These are phyloP conservation scores for Mycena galericulata DNA, from an alignment of 768 basidiomycete species.

Conservation along the genomic window DNA sequence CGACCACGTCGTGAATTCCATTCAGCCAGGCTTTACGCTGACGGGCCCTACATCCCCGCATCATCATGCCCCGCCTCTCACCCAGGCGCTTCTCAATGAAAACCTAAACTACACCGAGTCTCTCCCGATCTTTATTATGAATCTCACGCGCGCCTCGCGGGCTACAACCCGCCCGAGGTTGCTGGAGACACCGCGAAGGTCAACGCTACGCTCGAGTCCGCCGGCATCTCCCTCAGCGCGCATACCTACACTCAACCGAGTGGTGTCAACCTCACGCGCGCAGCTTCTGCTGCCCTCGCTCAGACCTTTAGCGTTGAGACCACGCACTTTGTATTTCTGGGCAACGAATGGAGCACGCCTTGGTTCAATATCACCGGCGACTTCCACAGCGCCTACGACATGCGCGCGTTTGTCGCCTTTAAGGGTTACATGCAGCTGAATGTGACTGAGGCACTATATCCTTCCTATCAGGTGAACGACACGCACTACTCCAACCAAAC, in stretches of 20 bases:
- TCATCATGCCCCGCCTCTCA: neutral
- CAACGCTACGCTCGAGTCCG: neutral
- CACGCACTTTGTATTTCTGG: neutral
- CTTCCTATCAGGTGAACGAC: neutral
- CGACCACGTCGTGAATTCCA: neutral
- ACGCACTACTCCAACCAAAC: constrained; percentile 14
- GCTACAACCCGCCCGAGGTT: constrained; percentile 6
- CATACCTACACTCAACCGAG: constrained; percentile 4
- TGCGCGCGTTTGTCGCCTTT: constrained; percentile 6
- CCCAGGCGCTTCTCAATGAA: constrained; percentile 4
- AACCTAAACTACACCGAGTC: neutral
- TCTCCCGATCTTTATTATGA: neutral
- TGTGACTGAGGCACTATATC: constrained; percentile 7
- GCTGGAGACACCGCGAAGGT: neutral
- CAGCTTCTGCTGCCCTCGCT: neutral
- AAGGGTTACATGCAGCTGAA: constrained; percentile 15
- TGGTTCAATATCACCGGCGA: neutral
- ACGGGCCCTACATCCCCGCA: neutral
- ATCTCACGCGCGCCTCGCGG: constrained; percentile 22
- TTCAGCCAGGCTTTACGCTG: constrained; percentile 18
- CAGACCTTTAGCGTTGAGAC: neutral
- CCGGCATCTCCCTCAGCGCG: constrained; percentile 1
- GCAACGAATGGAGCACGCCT: neutral
- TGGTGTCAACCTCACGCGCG: constrained; percentile 12
- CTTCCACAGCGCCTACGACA: constrained; percentile 9